Conservation (phyloP, 495 filamentous ascomycete genomes). For the Rhizodiscina lignyota region DNA sequence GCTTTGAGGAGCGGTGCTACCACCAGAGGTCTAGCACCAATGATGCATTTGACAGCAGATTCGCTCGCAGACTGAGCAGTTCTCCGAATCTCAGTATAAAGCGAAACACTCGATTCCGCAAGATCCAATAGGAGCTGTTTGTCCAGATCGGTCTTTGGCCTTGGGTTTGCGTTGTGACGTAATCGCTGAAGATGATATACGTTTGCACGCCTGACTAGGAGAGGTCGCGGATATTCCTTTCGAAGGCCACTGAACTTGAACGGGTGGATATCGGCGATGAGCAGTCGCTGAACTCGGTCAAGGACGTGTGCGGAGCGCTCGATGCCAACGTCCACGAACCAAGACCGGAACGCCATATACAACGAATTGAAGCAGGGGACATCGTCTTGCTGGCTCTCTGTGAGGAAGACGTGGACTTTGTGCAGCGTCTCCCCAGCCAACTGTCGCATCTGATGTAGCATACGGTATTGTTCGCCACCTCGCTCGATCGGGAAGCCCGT, state of each 20-base stretch:
- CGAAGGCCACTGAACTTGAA: constrained; percentile 89
- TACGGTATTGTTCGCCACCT: constrained; percentile 43
- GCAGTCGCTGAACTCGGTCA: constrained; percentile 67
- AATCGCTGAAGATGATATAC: constrained; percentile 89
- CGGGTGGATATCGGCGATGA: constrained; percentile 67
- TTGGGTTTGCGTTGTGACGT: constrained; percentile 77
- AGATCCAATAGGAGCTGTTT: constrained; percentile 72
- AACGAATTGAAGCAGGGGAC: constrained; percentile 86
- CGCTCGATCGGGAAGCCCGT: constrained; percentile 68
- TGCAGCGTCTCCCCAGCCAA: constrained; percentile 67
- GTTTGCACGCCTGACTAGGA: constrained; percentile 77
- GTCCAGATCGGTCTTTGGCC: constrained; percentile 71
- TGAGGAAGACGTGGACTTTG: constrained; percentile 68
- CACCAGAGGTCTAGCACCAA: constrained; percentile 69
- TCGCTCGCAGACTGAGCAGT: constrained; percentile 86
- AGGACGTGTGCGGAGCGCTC: constrained; percentile 88
- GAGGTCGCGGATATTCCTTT: constrained; percentile 80
- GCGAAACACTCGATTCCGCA: constrained; percentile 77
- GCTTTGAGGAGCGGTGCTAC: constrained; percentile 72
- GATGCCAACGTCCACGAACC: constrained; percentile 94
- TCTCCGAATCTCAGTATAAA: constrained; percentile 86
- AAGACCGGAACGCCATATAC: constrained; percentile 84
- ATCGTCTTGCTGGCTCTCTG: constrained; percentile 78
- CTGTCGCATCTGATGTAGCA: constrained; percentile 66
- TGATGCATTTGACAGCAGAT: constrained; percentile 81